Conservation (phyloP, 495 filamentous ascomycete genomes). For the Stereocaulon alpinum region DNA sequence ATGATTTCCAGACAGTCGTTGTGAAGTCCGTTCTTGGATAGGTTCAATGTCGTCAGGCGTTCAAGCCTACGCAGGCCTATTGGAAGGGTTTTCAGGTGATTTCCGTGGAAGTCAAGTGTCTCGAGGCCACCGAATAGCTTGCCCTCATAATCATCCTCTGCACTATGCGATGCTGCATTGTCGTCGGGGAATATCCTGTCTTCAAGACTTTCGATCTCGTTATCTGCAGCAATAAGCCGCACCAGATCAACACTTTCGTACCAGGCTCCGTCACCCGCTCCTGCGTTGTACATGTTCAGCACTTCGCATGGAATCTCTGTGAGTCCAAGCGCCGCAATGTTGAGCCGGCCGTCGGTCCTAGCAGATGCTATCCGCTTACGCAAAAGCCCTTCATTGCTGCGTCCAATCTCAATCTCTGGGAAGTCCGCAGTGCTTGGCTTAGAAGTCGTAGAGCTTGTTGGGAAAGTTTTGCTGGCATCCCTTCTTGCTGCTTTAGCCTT, state of each 20-base stretch:
- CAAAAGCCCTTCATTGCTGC: conserved; percentile 47
- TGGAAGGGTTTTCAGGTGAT: conserved; percentile 61
- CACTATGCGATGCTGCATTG: conserved; percentile 40
- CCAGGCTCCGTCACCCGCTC: conserved; percentile 56
- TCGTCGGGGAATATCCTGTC: conserved; percentile 67
- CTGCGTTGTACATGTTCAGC: conserved; percentile 71
- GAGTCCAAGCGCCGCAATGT: conserved; percentile 78
- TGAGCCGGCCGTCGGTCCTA: conserved; percentile 70
- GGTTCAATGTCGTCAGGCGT: conserved; percentile 66
- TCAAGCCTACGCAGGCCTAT: conserved; percentile 63
- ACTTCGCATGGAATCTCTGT: conserved; percentile 74
- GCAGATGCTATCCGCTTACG: conserved; percentile 66
- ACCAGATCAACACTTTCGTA: conserved; percentile 90
- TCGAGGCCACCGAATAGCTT: conserved; percentile 79
- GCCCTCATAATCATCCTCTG: conserved; percentile 53
- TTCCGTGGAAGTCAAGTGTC: conserved; percentile 75
- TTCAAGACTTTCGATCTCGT: conserved; percentile 66
- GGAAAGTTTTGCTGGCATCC: conserved; percentile 36
- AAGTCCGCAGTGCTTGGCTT: background rate
- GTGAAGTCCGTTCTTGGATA: conserved; percentile 71
- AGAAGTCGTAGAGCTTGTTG: conserved; percentile 9
- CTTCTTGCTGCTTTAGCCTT: conserved; percentile 82
- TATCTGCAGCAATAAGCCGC: conserved; percentile 81
- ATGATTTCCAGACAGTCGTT: conserved; percentile 64
- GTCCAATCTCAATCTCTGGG: conserved; percentile 14